A percentile compares a stretch with the other conserved stretches of the same genome.
phyloP scores from a whole-genome alignment of 176 grass and related monocot genomes.

The Elymus sibiricus region DNA sequence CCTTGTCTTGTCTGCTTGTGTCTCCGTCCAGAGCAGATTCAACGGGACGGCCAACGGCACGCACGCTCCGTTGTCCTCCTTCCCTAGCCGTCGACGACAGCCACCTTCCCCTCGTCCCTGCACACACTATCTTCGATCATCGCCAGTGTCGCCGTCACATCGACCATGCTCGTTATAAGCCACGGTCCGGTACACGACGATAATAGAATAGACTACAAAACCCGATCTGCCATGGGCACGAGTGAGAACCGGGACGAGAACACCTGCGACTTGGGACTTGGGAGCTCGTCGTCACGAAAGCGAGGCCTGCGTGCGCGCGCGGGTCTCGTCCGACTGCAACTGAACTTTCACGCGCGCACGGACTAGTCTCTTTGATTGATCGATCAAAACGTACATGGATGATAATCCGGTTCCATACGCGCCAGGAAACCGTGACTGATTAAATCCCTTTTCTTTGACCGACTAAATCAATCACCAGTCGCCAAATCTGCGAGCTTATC shows the following conservation, averaged over 20 bases:
- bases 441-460: too few species aligned
- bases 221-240: background rate
- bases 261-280: background rate
- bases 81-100: background rate
- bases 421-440: background rate
- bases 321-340: too few species aligned
- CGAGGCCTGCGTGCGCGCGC: background rate
- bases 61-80: background rate
- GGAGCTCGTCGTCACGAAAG: background rate
- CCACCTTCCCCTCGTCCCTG: background rate
- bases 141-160: too few species aligned
- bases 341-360: background rate
- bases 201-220: background rate
- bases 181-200: background rate
- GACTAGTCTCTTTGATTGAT: background rate
- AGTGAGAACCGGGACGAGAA: background rate
- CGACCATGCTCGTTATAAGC: background rate
- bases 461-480: too few species aligned
- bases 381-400: background rate
- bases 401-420: background rate
- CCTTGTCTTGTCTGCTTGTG: background rate
- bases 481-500: slow-evolving; percentile 6
- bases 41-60: background rate
- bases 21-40: background rate
- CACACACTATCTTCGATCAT: background rate